Evolutionary conservation across 1,284 basidiomycete species (phyloP).

Genomic region (Agroathelia rolfsii): DNA sequence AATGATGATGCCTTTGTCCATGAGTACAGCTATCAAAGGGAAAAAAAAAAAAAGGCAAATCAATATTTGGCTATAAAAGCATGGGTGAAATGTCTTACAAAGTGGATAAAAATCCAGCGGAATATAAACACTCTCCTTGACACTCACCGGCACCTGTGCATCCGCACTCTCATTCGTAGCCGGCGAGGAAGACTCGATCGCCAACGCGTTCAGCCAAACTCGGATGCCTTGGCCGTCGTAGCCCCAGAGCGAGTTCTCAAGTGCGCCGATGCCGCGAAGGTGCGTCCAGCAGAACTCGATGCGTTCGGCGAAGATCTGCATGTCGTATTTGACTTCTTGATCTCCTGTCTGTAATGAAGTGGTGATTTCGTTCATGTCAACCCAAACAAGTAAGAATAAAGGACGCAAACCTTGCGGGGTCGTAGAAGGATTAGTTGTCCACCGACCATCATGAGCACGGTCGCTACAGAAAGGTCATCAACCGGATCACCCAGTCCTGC

Average conservation of each 20-base stretch:
- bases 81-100: slow-evolving; percentile 46
- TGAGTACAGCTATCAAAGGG: slow-evolving; percentile 66
- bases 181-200: slow-evolving; percentile 58
- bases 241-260: slow-evolving; percentile 97
- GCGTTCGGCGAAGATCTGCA: slow-evolving; percentile 92
- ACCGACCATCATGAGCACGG: slow-evolving; percentile 93
- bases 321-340: slow-evolving; percentile 93
- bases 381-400: slow-evolving; percentile 2
- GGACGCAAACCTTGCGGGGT: slow-evolving; percentile 56
- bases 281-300: slow-evolving; percentile 99
- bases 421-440: slow-evolving; percentile 84
- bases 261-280: slow-evolving; percentile 79
- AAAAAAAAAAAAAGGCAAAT: slow-evolving; percentile 5
- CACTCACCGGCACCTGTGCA: slow-evolving; percentile 45
- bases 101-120: slow-evolving; percentile 91
- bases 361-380: slow-evolving; percentile 8
- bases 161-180: slow-evolving; percentile 24
- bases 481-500: slow-evolving; percentile 88
- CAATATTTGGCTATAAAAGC: slow-evolving; percentile 4
- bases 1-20: slow-evolving; percentile 98
- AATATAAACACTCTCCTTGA: slow-evolving; percentile 89
- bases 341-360: slow-evolving; percentile 50
- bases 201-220: slow-evolving; percentile 92
- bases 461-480: slow-evolving; percentile 89
- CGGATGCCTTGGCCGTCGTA: slow-evolving; percentile 87